A percentile compares a stretch with the other conserved stretches of the same genome.
These are phyloP conservation scores for Helminthosporium solani DNA, from an alignment of 2,329 filamentous ascomycete genomes.

Conservation along the genomic window DNA sequence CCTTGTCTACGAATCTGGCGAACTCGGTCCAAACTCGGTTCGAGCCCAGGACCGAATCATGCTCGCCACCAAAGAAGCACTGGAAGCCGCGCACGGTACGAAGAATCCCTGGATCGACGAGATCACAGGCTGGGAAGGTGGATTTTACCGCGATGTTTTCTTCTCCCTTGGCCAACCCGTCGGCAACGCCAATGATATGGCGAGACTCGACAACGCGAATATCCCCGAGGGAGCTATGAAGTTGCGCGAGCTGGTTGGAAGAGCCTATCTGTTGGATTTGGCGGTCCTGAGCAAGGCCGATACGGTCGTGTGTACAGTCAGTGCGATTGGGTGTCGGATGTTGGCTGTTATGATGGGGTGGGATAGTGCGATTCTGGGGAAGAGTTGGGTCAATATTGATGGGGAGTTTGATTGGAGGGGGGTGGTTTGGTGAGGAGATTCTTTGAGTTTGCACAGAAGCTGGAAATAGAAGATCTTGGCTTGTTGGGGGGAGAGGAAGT, in stretches of 20 bases:
- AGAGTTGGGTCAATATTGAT: constrained; percentile 71
- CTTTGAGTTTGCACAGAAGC: too few relatives aligned
- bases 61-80: constrained; percentile 64
- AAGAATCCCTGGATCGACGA: constrained; percentile 65
- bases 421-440: constrained; percentile 33
- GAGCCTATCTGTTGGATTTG: constrained; percentile 81
- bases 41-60: constrained; percentile 76
- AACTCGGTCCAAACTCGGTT: constrained; percentile 55
- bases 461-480: too few relatives aligned
- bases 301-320: constrained; percentile 73
- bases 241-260: constrained; percentile 70
- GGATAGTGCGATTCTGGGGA: constrained; percentile 55
- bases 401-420: constrained; percentile 43
- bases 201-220: constrained; percentile 18
- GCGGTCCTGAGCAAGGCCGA: constrained; percentile 71
- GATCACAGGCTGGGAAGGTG: constrained; percentile 82
- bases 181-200: constrained; percentile 29
- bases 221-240: constrained; percentile 56
- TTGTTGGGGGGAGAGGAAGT: too few relatives aligned
- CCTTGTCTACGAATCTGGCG: constrained; percentile 65
- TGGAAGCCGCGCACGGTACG: constrained; percentile 43
- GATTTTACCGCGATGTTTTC: constrained; percentile 80
- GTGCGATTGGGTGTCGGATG: constrained; percentile 65
- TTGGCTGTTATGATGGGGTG: constrained; percentile 86
- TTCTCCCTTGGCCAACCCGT: constrained; percentile 65